Percentiles rank a stretch among this genome's conserved stretches.
These are phyloP conservation scores for Aspergillus hiratsukae DNA, from an alignment of 2,329 filamentous ascomycete species.

Conservation along the genomic window DNA sequence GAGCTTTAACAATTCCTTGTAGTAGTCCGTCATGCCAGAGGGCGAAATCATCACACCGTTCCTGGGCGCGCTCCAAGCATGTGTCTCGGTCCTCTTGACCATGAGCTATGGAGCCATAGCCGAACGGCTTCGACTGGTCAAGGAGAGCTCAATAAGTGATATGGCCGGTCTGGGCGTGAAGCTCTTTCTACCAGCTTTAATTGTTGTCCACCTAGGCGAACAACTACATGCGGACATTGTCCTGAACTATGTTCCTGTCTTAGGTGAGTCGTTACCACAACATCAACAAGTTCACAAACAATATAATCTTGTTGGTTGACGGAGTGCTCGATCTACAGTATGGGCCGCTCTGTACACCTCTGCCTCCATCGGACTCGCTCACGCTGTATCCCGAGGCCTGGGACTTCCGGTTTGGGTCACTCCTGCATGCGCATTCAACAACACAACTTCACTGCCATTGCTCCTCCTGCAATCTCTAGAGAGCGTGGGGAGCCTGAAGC, in stretches of 20 bases:
- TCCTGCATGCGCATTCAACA: constrained; percentile 54
- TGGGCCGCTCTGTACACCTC: constrained; percentile 51
- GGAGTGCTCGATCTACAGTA: constrained; percentile 25
- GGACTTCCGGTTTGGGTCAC: constrained; percentile 51
- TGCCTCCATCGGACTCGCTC: constrained; percentile 47
- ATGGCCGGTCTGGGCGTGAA: constrained; percentile 51
- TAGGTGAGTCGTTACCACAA: constrained; percentile 31
- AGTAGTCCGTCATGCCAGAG: constrained; percentile 5
- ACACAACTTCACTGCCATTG: constrained; percentile 52
- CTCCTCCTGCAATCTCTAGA: constrained; percentile 50
- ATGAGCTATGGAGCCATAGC: constrained; percentile 50
- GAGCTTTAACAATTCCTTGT: neutral
- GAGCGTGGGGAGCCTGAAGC: constrained; percentile 53
- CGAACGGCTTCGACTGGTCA: constrained; percentile 48
- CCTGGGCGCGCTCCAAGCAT: constrained; percentile 52
- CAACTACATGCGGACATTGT: constrained; percentile 47
- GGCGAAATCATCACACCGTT: constrained; percentile 34
- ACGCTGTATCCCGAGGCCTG: constrained; percentile 41
- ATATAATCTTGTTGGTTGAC: neutral
- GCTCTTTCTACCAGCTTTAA: constrained; percentile 51
- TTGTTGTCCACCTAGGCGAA: constrained; percentile 51
- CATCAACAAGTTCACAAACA: neutral
- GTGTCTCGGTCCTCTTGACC: constrained; percentile 51
- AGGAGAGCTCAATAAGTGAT: constrained; percentile 46
- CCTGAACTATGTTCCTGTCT: constrained; percentile 46